These are phyloP conservation scores for Cardamine occulta DNA, from an alignment of 345 rosid genomes.

Conservation along the genomic window DNA sequence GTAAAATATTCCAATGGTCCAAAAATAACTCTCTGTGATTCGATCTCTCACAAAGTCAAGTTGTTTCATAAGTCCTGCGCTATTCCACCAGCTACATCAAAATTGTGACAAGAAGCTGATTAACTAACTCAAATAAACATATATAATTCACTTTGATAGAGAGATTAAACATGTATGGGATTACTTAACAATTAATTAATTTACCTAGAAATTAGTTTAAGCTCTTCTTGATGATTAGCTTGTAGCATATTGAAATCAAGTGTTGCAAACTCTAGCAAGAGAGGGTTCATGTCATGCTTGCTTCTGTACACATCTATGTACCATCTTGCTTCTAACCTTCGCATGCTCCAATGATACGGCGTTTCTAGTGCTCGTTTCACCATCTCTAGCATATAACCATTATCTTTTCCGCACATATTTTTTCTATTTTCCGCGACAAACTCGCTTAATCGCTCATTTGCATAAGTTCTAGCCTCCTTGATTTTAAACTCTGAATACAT, in stretches of 20 bases:
- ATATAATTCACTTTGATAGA: not conserved
- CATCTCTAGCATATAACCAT: constrained; percentile 19
- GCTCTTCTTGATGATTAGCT: constrained; percentile 50
- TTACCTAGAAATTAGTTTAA: constrained; percentile 46
- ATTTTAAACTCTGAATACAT: constrained; percentile 36
- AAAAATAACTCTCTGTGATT: no score
- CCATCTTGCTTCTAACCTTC: constrained; percentile 57
- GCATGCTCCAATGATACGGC: constrained; percentile 53
- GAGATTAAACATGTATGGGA: not conserved
- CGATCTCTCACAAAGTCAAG: no score
- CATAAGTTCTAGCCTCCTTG: constrained; percentile 38
- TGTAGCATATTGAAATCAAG: constrained; percentile 55
- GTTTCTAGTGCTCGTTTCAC: constrained; percentile 45
- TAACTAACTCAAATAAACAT: not conserved
- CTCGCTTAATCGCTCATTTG: constrained; percentile 30
- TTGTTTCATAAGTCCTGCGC: no score
- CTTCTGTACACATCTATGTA: constrained; percentile 47
- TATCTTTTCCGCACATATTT: not conserved
- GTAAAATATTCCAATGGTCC: no score
- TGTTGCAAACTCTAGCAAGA: constrained; percentile 51
- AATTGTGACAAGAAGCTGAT: not conserved
- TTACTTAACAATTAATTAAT: not conserved
- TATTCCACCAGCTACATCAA: not conserved
- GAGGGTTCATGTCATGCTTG: constrained; percentile 28
- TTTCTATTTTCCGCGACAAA: not conserved